phyloP scores from a whole-genome alignment of 2,329 filamentous ascomycete genomes.

The Endoconidiophora polonica region DNA sequence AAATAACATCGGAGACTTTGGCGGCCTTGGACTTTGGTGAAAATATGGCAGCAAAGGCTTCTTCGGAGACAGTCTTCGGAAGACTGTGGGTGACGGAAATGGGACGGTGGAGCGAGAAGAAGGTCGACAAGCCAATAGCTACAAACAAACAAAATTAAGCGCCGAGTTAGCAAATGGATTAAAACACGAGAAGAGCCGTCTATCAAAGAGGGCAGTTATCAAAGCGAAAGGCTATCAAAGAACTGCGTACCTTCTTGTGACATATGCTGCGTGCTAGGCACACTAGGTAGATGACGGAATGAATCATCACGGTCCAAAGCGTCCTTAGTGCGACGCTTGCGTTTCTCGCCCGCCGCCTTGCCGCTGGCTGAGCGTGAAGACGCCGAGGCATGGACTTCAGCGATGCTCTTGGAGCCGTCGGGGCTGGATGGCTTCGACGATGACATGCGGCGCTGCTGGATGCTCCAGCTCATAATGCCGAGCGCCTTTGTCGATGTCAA shows the following conservation, averaged over 20 bases:
- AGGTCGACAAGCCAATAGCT: conserved; percentile 81
- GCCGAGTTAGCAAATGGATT: conserved; percentile 12
- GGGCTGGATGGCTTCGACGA: conserved; percentile 46
- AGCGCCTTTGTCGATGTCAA: conserved; percentile 23
- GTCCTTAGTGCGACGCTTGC: conserved; percentile 42
- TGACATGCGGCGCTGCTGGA: conserved; percentile 38
- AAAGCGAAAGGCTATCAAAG: background rate
- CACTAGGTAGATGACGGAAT: conserved; percentile 48
- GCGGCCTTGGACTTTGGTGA: conserved; percentile 33
- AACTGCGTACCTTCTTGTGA: conserved; percentile 41
- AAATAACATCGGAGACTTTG: conserved; percentile 45
- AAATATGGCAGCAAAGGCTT: conserved; percentile 76
- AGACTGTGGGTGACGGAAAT: conserved; percentile 77
- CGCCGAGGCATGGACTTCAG: conserved; percentile 27
- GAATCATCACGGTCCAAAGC: conserved; percentile 27
- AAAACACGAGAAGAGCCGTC: background rate
- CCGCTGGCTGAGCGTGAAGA: conserved; percentile 25
- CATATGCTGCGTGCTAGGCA: conserved; percentile 59
- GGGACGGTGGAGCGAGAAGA: conserved; percentile 91
- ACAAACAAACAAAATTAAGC: background rate
- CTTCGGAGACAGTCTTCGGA: conserved; percentile 52
- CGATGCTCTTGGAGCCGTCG: conserved; percentile 32
- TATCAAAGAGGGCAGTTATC: background rate
- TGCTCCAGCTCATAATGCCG: conserved; percentile 23
- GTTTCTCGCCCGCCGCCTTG: conserved; percentile 33